phyloP scores from a whole-genome alignment of 352 stramenopile genomes.

The Phytophthora niederhauseri region DNA sequence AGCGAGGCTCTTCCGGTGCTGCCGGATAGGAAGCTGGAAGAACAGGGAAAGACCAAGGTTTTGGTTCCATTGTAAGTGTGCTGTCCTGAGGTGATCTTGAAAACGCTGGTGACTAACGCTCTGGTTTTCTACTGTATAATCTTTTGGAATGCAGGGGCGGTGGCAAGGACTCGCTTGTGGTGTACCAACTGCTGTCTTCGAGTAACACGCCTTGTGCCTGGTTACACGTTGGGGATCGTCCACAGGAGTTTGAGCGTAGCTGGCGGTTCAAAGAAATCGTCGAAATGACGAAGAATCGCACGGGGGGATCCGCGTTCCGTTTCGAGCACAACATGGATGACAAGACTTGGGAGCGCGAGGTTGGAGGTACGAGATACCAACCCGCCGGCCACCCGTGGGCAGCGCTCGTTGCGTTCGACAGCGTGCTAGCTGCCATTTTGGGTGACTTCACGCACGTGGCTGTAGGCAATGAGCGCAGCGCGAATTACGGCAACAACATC shows the following conservation, averaged over 20 bases:
- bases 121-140: not conserved
- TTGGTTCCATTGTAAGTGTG: constrained; percentile 41
- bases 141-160: constrained; percentile 31
- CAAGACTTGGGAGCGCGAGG: constrained; percentile 36
- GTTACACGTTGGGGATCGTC: constrained; percentile 43
- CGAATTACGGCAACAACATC: constrained; percentile 50
- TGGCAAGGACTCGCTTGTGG: constrained; percentile 47
- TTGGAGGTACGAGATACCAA: constrained; percentile 32
- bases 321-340: constrained; percentile 47
- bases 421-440: constrained; percentile 38
- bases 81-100: not conserved
- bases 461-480: constrained; percentile 49
- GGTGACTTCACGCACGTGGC: constrained; percentile 41
- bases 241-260: constrained; percentile 40
- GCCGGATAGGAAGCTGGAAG: constrained; percentile 26
- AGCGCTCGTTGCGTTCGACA: constrained; percentile 47
- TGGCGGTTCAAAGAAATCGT: constrained; percentile 41
- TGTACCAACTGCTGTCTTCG: constrained; percentile 36
- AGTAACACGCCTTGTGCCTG: constrained; percentile 36
- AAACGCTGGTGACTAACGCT: not conserved
- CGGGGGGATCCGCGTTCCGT: constrained; percentile 19
- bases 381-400: constrained; percentile 45
- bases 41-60: constrained; percentile 30
- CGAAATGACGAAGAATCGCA: constrained; percentile 36
- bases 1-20: constrained; percentile 27